These are phyloP conservation scores for Craspedostauros australis DNA, from an alignment of 108 stramenopile species.

Conservation along the genomic window DNA sequence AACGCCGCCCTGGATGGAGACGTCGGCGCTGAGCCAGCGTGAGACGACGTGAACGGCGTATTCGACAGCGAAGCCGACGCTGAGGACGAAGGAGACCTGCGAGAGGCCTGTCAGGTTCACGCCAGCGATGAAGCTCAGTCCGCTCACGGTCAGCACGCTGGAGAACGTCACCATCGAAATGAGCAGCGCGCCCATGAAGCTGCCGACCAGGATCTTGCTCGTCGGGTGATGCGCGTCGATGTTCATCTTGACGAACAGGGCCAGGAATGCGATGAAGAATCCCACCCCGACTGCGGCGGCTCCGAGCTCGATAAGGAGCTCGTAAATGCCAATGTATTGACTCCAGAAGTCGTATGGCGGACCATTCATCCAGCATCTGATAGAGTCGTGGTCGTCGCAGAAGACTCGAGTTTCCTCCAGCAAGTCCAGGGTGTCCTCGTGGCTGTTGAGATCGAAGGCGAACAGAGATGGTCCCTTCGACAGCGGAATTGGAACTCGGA, in stretches of 20 bases:
- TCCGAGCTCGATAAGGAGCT: constrained; percentile 11
- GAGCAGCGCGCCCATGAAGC: constrained; percentile 24
- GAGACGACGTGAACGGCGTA: constrained; percentile 40
- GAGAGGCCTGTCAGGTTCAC: constrained; percentile 37
- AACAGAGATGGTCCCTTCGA: constrained; percentile 30
- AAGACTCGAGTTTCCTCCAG: constrained; percentile 29
- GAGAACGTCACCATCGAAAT: constrained; percentile 24
- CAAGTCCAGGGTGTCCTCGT: constrained; percentile 26
- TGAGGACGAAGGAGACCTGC: constrained; percentile 31
- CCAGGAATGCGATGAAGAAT: constrained; percentile 23
- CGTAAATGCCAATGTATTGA: constrained; percentile 32
- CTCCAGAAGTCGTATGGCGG: constrained; percentile 44
- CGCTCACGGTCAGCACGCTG: constrained; percentile 24
- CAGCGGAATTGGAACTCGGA: constrained; percentile 19
- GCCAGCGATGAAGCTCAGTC: constrained; percentile 22
- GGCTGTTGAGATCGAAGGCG: constrained; percentile 18
- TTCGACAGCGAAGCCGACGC: constrained; percentile 34
- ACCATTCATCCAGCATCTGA: constrained; percentile 38
- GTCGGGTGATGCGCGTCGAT: not conserved
- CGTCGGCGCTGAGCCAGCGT: constrained; percentile 25
- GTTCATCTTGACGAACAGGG: constrained; percentile 15
- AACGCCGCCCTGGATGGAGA: constrained; percentile 5
- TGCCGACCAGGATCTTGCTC: constrained; percentile 17
- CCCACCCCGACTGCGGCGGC: constrained; percentile 19
- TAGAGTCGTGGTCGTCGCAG: constrained; percentile 28